These are phyloP conservation scores for Cichorium intybus DNA, from an alignment of 140 eudicot genomes.

Conservation along the genomic window DNA sequence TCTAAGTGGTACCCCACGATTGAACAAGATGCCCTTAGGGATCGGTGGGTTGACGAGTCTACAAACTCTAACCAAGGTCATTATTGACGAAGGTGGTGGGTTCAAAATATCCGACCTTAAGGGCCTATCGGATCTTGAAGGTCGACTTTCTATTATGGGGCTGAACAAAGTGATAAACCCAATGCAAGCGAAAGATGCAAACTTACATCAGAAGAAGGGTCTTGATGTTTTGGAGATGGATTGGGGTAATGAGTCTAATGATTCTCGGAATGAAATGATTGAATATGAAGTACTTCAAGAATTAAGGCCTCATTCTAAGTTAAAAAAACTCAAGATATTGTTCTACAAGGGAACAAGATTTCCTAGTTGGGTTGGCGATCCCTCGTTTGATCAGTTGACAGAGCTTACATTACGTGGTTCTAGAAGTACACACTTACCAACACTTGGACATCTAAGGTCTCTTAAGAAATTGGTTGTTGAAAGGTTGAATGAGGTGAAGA, in stretches of 20 bases:
- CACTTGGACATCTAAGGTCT: conserved; percentile 43
- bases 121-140: conserved; percentile 35
- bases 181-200: conserved; percentile 36
- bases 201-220: conserved; percentile 19
- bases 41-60: conserved; percentile 31
- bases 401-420: conserved; percentile 30
- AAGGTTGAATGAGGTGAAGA: conserved; percentile 32
- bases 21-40: conserved; percentile 32
- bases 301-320: conserved; percentile 30
- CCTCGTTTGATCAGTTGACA: conserved; percentile 26
- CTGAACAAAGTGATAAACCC: conserved; percentile 34
- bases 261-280: not conserved
- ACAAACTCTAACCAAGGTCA: conserved; percentile 27
- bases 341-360: conserved; percentile 37
- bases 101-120: conserved; percentile 28
- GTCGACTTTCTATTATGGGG: conserved; percentile 31
- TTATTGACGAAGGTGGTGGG: conserved; percentile 22
- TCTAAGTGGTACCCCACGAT: conserved; percentile 23
- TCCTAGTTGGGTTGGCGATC: conserved; percentile 53
- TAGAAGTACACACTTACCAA: conserved; percentile 33
- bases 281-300: conserved; percentile 27
- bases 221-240: conserved; percentile 34
- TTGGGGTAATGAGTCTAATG: conserved; percentile 33
- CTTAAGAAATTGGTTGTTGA: conserved; percentile 33
- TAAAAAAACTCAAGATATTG: conserved; percentile 27